Conservation (phyloP, 1,284 basidiomycete genomes). For the Malassezia cuniculi region DNA sequence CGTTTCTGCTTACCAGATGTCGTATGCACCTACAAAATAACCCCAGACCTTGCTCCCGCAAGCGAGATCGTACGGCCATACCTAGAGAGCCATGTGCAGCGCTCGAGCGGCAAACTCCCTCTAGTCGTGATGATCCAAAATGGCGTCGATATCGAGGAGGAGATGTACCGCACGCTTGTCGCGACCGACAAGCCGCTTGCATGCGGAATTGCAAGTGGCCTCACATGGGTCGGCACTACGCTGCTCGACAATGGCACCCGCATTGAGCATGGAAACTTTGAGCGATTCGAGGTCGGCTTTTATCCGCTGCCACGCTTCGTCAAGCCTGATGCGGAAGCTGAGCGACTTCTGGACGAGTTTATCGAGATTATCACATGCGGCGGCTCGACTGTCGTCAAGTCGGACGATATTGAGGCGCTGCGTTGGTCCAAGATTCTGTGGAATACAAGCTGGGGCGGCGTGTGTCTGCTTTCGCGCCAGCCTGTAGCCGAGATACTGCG, state of each 20-base stretch:
- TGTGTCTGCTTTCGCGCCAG: conserved; percentile 47
- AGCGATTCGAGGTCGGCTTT: conserved; percentile 46
- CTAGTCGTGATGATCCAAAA: conserved; percentile 63
- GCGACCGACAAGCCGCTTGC: conserved; percentile 16
- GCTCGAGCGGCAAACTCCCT: conserved; percentile 45
- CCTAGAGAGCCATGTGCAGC: conserved; percentile 45
- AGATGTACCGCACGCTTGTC: conserved; percentile 54
- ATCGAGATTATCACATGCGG: conserved; percentile 35
- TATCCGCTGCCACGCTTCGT: conserved; percentile 16
- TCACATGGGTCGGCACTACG: conserved; percentile 48
- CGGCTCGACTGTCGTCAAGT: conserved; percentile 44
- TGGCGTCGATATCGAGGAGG: conserved; percentile 60
- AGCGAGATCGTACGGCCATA: conserved; percentile 54
- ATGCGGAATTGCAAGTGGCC: conserved; percentile 37
- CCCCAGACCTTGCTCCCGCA: conserved; percentile 58
- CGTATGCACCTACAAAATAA: conserved; percentile 58
- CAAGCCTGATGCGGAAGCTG: background rate
- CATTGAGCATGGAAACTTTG: conserved; percentile 21
- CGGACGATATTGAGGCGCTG: conserved; percentile 48
- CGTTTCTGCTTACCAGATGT: conserved; percentile 35
- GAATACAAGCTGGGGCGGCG: conserved; percentile 38
- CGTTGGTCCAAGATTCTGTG: conserved; percentile 49
- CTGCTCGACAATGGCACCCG: conserved; percentile 19
- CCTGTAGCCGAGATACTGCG: conserved; percentile 46
- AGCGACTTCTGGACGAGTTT: background rate